These are phyloP conservation scores for grape (Vitis vinifera) DNA, from an alignment of 164 flowering plant genomes.

Conservation along the genomic window ASM3070453v1 NC_081821.1:9981001-9981500, in stretches of 20 bases:
- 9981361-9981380: too few species aligned
- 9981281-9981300: too few species aligned
- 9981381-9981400: too few species aligned
- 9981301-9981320: too few species aligned
- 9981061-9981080: not conserved
- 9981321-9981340: too few species aligned
- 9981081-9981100: not conserved
- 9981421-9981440: too few species aligned
- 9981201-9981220: slow-evolving; percentile 8
- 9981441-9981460: too few species aligned
- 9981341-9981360: too few species aligned
- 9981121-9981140: not conserved
- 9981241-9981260: not conserved
- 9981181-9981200: slow-evolving; percentile 19
- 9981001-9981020: slow-evolving; percentile 11
- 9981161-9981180: not conserved
- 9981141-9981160: slow-evolving; percentile 1
- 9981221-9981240: not conserved
- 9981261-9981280: too few species aligned
- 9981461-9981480: too few species aligned
- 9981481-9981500: too few species aligned
- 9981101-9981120: slow-evolving; percentile 16
- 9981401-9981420: too few species aligned
- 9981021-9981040: not conserved
- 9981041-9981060: not conserved